Base-by-base conservation (phyloP, 257 asterid genomes). In the Solanum paucissectum region DNA sequence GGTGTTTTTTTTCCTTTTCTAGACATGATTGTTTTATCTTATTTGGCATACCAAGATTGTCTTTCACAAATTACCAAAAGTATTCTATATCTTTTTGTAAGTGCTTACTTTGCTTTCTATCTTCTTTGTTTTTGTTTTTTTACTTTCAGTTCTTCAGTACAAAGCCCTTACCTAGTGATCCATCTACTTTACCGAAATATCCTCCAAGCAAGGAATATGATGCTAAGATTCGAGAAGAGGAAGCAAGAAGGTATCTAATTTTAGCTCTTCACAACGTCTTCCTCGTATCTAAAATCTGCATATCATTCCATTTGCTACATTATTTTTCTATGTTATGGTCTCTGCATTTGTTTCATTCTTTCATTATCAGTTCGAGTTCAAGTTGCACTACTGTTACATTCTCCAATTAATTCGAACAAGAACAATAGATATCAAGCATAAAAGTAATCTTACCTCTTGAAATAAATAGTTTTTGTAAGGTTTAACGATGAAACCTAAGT, bases 161-260 rank as follows among this genome's bases (percentile, higher is more conserved):
- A 66, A 87, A 86, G 74, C 95, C 95, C 76, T 90, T 92, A 85
- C 93, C 95, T 25, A 92, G 94, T 68, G 92, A 90, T 83, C 94
- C 93, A 86, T 90, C 92, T 76, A 88, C 86, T 86, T 92, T 93
- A 85, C 95, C 95, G 12, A 93, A 90, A 87, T 92, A 90, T 77
- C 89, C 92, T 76, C 95, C 94, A 64, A 90, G 94, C 90, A 93
- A 93, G 91, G 94, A 93, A 87, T 84, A 91, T 52, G 94, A 91
- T 40, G 91, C 90, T 36, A 93, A 91, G 88, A 71, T 88, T 83
- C 92, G 89, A 83, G 94, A 91, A 21, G 95, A 91, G 89, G 93
- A 93, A 90, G 91, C 88, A 79, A 90, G 95, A 92, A 90, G 92
- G 94, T 91, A 88, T 71, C 60, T 36, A 38, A 44, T 42, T 38